Evolutionary conservation across 148 eudicot species (phyloP), one percentile per base, ranked within the genome.

Genomic region (Cornus florida): DNA sequence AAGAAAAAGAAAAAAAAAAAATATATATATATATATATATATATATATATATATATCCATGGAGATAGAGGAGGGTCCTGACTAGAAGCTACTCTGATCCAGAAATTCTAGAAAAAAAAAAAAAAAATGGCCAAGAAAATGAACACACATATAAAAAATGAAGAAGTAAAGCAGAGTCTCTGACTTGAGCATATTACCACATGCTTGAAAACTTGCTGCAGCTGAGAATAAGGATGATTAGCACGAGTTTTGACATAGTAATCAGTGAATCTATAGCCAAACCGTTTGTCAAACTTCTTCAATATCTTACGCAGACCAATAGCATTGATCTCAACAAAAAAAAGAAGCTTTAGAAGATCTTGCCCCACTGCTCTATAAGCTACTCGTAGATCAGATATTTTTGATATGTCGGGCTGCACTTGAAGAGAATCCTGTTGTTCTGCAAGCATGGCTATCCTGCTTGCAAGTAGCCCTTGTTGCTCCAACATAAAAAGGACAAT

Each of bases 161-260:
- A 62, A 64, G 72, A 62, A 70, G 72, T 43, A 68, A 69, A 20
- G 73, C 69, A 17, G 53, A 23, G 65, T 28, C 38, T 64, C 39
- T 39, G 48, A 73, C 19, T 62, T 33, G 32, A 69, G 32, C 56
- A 71, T 67, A 82, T 87, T 92, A 94, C 98, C 94, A 94, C 98
- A 73, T 94, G 98, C 90, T 94, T 92, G 83, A 94, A 92, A 41
- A 94, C 97, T 86, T 94, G 98, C 81, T 94, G 97, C 71, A 94
- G 91, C 82, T 91, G 94, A n/a, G 98, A 94, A 71, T 94, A 92
- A 80, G 98, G 98, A 83, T 94, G 98, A 86, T 92, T 90, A 72
- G 98, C 94, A 73, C 98, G 98, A 64, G 97, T 92, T 84, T 92
- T 91, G 72, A 94, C 97, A 78, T 94, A 94, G 87, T 94, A 91